Conservation (phyloP, 2,329 filamentous ascomycete species). For the Aureobasidium sp. region DNA sequence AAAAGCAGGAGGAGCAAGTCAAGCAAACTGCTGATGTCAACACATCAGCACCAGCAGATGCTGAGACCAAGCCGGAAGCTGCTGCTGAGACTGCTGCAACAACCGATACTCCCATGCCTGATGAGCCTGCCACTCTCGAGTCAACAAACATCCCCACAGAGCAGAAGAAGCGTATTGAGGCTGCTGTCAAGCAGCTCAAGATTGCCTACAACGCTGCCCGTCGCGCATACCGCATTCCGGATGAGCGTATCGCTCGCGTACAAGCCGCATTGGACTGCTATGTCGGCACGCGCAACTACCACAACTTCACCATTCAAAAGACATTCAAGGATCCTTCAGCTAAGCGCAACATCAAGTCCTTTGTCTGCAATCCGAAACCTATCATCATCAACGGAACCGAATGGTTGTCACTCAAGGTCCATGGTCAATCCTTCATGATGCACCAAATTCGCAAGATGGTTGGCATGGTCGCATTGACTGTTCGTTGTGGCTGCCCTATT, state of each 20-base stretch:
- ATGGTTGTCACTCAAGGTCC: constrained; percentile 92
- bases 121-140: constrained; percentile 6
- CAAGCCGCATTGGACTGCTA: constrained; percentile 70
- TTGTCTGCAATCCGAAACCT: constrained; percentile 66
- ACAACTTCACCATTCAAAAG: constrained; percentile 97
- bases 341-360: constrained; percentile 88
- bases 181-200: constrained; percentile 55
- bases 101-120: constrained; percentile 9
- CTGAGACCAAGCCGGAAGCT: constrained; percentile 10
- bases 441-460: constrained; percentile 99
- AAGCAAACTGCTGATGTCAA: constrained; percentile 12
- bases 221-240: constrained; percentile 72
- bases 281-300: constrained; percentile 80
- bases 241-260: constrained; percentile 63
- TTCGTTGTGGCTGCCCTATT: constrained; percentile 73
- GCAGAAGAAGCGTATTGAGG: constrained; percentile 29
- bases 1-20: constrained; percentile 21
- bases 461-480: constrained; percentile 76
- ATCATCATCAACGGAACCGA: constrained; percentile 53
- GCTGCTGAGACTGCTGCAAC: constrained; percentile 14
- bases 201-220: constrained; percentile 75
- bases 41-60: constrained; percentile 2
- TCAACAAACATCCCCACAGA: constrained; percentile 10
- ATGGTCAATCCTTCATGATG: constrained; percentile 99
- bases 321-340: constrained; percentile 70